phyloP scores from a whole-genome alignment of 768 basidiomycete species.

The Dioszegia crocea region DNA sequence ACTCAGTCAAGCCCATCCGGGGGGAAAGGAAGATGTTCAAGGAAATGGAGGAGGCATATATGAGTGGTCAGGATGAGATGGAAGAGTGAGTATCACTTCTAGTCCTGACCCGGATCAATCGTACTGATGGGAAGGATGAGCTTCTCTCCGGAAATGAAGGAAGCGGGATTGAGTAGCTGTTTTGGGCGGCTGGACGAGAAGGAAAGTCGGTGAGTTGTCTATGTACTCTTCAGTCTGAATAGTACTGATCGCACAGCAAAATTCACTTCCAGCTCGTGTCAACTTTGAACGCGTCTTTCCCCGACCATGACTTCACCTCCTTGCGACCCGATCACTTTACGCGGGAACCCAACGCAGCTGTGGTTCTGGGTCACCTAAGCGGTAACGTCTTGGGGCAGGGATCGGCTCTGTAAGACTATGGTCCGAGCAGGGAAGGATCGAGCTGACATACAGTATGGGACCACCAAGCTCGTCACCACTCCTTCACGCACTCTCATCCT shows the following conservation, averaged over 20 bases:
- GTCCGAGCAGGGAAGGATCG: background rate
- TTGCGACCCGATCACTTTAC: slow-evolving; percentile 85
- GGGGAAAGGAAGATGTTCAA: slow-evolving; percentile 96
- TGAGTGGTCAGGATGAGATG: slow-evolving; percentile 59
- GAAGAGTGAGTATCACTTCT: slow-evolving; percentile 43
- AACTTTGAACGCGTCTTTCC: slow-evolving; percentile 93
- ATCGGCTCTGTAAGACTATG: slow-evolving; percentile 10
- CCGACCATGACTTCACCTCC: slow-evolving; percentile 94
- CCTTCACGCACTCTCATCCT: slow-evolving; percentile 9
- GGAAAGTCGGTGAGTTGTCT: slow-evolving; percentile 33
- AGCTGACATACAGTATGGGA: slow-evolving; percentile 3
- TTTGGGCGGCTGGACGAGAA: slow-evolving; percentile 83
- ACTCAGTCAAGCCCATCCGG: slow-evolving; percentile 95
- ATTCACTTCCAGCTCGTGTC: slow-evolving; percentile 93
- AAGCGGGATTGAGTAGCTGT: slow-evolving; percentile 70
- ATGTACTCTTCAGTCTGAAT: background rate
- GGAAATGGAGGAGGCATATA: slow-evolving; percentile 80
- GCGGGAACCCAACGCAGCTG: slow-evolving; percentile 51
- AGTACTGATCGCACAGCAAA: slow-evolving; percentile 53
- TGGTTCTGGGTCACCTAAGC: slow-evolving; percentile 32
- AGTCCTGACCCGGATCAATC: no score
- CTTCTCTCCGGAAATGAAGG: slow-evolving; percentile 64
- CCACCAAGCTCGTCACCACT: slow-evolving; percentile 14
- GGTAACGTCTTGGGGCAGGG: slow-evolving; percentile 24
- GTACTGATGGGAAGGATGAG: slow-evolving; percentile 34